Evolutionary conservation across 306 rosid species (phyloP).

Genomic region (Quercus cerris): DNA sequence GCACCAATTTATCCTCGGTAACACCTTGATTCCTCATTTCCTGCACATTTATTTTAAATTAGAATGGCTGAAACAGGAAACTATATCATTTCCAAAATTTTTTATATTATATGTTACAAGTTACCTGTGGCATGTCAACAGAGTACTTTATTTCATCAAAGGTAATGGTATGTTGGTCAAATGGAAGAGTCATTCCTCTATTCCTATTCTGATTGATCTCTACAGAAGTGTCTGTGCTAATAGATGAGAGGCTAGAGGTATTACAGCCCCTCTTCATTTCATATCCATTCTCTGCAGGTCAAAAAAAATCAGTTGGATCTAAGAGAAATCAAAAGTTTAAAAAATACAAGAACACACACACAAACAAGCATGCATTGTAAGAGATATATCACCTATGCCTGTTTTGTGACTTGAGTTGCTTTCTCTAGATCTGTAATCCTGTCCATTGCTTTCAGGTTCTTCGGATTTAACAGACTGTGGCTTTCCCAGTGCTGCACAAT

Average conservation of each 20-base stretch:
- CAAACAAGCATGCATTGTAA: background rate
- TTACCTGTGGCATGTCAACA: slow-evolving; percentile 61
- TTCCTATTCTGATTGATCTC: slow-evolving; percentile 18
- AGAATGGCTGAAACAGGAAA: background rate
- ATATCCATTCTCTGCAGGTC: slow-evolving; percentile 24
- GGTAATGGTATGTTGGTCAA: slow-evolving; percentile 49
- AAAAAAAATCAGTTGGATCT: background rate
- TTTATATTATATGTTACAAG: background rate
- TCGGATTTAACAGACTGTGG: slow-evolving; percentile 24
- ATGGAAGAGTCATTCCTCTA: slow-evolving; percentile 67
- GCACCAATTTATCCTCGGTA: slow-evolving; percentile 35
- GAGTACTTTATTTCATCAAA: slow-evolving; percentile 51
- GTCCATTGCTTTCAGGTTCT: slow-evolving; percentile 14
- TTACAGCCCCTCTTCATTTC: background rate
- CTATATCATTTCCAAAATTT: background rate
- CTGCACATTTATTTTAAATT: slow-evolving; percentile 21
- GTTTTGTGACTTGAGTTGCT: background rate
- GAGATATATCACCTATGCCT: slow-evolving; percentile 24
- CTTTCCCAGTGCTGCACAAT: slow-evolving; percentile 36
- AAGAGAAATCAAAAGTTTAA: background rate
- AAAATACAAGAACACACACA: background rate
- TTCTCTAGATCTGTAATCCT: slow-evolving; percentile 4
- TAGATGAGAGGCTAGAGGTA: too few species aligned
- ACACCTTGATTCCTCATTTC: slow-evolving; percentile 57
- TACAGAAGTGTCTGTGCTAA: background rate